A percentile compares a stretch with the other conserved stretches of the same genome.
phyloP scores from a whole-genome alignment of 23 red algal species.

The Chondrus crispus region DNA sequence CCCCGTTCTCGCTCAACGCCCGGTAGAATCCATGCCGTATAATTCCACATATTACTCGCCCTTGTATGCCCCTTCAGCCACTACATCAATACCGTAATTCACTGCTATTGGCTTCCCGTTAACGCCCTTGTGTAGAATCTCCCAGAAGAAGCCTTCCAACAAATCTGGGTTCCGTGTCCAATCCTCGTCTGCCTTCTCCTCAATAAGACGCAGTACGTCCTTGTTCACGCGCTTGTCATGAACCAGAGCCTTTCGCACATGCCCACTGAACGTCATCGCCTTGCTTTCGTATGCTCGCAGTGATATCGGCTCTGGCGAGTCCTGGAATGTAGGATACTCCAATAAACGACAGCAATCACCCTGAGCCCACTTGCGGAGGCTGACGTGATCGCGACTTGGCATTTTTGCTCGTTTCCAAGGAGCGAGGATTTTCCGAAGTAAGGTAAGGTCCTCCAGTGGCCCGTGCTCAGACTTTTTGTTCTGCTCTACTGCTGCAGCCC shows the following conservation, averaged over 20 bases:
- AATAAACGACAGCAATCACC: too few species aligned
- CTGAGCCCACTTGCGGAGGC: too few species aligned
- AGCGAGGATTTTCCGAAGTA: too few species aligned
- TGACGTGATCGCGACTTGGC: too few species aligned
- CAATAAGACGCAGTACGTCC: not conserved
- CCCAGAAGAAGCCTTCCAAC: constrained; percentile 21
- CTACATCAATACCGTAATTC: constrained; percentile 46
- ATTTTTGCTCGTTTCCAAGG: too few species aligned
- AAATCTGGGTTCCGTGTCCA: not conserved
- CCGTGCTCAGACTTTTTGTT: too few species aligned
- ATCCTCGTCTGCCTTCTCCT: not conserved
- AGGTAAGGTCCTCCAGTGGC: too few species aligned
- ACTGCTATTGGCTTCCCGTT: constrained; percentile 14
- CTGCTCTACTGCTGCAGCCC: too few species aligned
- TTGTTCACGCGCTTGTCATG: not conserved
- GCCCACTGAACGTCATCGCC: not conserved
- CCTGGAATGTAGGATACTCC: constrained; percentile 13
- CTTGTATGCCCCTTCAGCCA: constrained; percentile 49
- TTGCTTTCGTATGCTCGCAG: not conserved
- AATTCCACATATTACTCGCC: too few species aligned
- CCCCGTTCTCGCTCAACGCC: too few species aligned
- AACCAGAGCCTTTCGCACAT: too few species aligned
- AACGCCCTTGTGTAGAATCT: not conserved
- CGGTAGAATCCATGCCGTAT: too few species aligned
- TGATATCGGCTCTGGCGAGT: not conserved